Percentiles rank a stretch among this genome's conserved stretches.
These are phyloP conservation scores for Letharia columbiana DNA, from an alignment of 495 filamentous ascomycete genomes.

Conservation along the genomic window DNA sequence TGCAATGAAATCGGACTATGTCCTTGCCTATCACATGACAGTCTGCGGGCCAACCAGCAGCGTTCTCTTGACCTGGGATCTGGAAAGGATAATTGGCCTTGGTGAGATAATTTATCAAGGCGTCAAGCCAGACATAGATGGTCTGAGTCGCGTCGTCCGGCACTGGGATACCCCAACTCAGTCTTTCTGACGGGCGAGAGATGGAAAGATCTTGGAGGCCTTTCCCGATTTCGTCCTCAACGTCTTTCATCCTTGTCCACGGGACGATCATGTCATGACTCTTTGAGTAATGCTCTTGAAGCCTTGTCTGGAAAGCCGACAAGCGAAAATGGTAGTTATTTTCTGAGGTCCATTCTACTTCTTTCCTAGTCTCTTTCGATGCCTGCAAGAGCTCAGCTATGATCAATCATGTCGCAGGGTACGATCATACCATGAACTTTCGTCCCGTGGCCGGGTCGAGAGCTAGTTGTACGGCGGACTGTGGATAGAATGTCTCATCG, in stretches of 20 bases:
- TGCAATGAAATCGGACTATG: conserved; percentile 89
- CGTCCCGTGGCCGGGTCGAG: conserved; percentile 72
- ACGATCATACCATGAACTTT: conserved; percentile 49
- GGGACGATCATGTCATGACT: conserved; percentile 69
- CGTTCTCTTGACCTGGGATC: conserved; percentile 51
- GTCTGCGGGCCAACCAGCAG: conserved; percentile 77
- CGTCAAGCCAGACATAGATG: conserved; percentile 97
- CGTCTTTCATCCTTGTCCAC: conserved; percentile 51
- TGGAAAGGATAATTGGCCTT: conserved; percentile 75
- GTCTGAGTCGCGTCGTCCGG: conserved; percentile 79
- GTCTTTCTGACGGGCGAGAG: conserved; percentile 67
- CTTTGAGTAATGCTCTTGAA: conserved; percentile 68
- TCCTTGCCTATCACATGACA: conserved; percentile 93
- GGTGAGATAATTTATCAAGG: conserved; percentile 87
- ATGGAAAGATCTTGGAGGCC: conserved; percentile 81
- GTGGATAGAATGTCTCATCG: conserved; percentile 93
- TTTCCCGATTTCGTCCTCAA: conserved; percentile 57
- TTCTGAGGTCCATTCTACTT: conserved; percentile 94
- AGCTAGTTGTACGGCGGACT: conserved; percentile 59
- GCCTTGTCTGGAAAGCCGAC: conserved; percentile 62
- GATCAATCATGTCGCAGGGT: background rate
- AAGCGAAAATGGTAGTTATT: conserved; percentile 91
- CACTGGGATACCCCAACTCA: conserved; percentile 86
- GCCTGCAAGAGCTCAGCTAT: conserved; percentile 24
- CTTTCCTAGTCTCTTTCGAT: conserved; percentile 77